Evolutionary conservation across 2,329 filamentous ascomycete genomes (phyloP).

Genomic region (Scorias spongiosa): DNA sequence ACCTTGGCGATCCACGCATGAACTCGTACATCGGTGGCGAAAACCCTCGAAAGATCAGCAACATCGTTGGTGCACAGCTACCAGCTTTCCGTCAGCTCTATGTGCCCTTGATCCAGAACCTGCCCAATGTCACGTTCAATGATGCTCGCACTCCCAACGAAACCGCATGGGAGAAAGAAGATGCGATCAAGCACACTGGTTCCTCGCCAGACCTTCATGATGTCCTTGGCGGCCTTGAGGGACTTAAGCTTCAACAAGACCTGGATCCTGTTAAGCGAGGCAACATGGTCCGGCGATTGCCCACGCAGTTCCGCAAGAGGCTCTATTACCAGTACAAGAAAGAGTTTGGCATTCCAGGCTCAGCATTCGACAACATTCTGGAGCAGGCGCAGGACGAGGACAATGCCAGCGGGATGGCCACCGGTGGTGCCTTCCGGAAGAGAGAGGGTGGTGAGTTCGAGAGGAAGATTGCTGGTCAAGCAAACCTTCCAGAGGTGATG

Average conservation of each 20-base stretch:
- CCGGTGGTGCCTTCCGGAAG: conserved; percentile 38
- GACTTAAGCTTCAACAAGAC: conserved; percentile 64
- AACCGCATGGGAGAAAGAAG: conserved; percentile 22
- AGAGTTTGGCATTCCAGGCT: conserved; percentile 70
- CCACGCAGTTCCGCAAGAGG: conserved; percentile 70
- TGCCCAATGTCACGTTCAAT: conserved; percentile 74
- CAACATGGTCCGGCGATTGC: conserved; percentile 91
- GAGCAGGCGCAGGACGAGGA: conserved; percentile 55
- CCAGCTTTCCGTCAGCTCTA: conserved; percentile 85
- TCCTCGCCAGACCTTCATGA: conserved; percentile 40
- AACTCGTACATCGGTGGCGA: conserved; percentile 56
- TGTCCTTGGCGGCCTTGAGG: conserved; percentile 35
- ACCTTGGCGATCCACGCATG: conserved; percentile 96
- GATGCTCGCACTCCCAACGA: conserved; percentile 43
- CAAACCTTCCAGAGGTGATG: conserved; percentile 55
- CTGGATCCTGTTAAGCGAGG: conserved; percentile 83
- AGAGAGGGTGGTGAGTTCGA: conserved; percentile 77
- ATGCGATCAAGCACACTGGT: conserved; percentile 21
- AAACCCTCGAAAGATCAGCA: conserved; percentile 79
- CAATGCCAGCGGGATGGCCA: conserved; percentile 27
- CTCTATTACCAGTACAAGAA: conserved; percentile 92
- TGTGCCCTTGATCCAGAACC: conserved; percentile 70
- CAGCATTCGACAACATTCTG: conserved; percentile 76
- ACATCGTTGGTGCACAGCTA: conserved; percentile 87
- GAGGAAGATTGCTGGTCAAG: conserved; percentile 61